phyloP scores from a whole-genome alignment of 2,329 filamentous ascomycete species.

The Claviceps arundinis region DNA sequence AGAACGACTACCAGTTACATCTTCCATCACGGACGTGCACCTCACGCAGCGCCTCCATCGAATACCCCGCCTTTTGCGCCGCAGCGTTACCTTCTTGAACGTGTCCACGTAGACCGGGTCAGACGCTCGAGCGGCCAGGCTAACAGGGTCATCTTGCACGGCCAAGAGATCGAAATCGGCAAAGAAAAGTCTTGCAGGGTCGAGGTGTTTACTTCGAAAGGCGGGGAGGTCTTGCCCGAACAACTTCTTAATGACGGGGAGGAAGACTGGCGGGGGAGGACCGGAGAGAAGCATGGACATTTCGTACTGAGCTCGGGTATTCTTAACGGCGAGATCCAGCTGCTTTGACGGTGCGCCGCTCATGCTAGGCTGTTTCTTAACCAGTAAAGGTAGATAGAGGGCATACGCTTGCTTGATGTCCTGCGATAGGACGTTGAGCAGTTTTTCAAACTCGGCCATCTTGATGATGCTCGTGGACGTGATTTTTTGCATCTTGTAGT shows the following conservation, averaged over 20 bases:
- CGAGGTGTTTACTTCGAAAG: slow-evolving; percentile 41
- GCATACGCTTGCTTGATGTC: slow-evolving; percentile 41
- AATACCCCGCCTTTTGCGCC: slow-evolving; percentile 12
- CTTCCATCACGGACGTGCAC: slow-evolving; percentile 54
- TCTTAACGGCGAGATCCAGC: slow-evolving; percentile 30
- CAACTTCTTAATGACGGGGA: slow-evolving; percentile 49
- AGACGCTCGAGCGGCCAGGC: slow-evolving; percentile 25
- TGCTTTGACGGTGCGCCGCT: slow-evolving; percentile 26
- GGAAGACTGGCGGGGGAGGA: slow-evolving; percentile 32
- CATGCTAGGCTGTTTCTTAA: slow-evolving; percentile 30
- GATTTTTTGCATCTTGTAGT: slow-evolving; percentile 39
- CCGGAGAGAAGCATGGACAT: slow-evolving; percentile 37
- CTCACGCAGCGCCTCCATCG: slow-evolving; percentile 33
- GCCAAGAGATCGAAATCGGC: slow-evolving; percentile 58
- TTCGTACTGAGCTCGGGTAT: slow-evolving; percentile 36
- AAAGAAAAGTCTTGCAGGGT: slow-evolving; percentile 59
- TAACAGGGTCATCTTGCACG: slow-evolving; percentile 42
- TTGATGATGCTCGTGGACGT: slow-evolving; percentile 40
- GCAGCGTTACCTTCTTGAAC: slow-evolving; percentile 46
- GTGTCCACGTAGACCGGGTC: slow-evolving; percentile 33
- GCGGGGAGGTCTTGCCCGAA: slow-evolving; percentile 45
- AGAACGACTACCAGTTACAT: slow-evolving; percentile 32
- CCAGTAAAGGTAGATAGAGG: slow-evolving; percentile 29
- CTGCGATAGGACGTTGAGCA: slow-evolving; percentile 36
- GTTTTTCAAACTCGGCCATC: slow-evolving; percentile 47